A percentile compares a stretch with the other conserved stretches of the same genome.
Evolutionary conservation across 805 yeast species (phyloP).

Genomic region (Cyberlindnera misumaiensis): DNA sequence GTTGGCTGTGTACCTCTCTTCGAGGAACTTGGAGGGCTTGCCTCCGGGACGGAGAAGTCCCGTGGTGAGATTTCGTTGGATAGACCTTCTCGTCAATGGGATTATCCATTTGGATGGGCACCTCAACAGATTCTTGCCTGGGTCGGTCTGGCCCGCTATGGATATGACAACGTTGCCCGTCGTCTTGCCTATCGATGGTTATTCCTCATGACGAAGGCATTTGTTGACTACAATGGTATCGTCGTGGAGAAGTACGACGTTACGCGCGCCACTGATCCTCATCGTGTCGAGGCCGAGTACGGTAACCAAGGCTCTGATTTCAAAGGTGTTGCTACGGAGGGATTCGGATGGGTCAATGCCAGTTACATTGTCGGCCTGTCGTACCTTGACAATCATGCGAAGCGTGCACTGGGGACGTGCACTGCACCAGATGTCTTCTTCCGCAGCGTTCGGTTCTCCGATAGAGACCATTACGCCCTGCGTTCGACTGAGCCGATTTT

Average conservation of each 20-base stretch:
- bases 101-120: constrained; percentile 97
- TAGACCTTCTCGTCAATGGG: constrained; percentile 95
- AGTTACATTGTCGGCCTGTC: constrained; percentile 70
- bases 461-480: constrained; percentile 17
- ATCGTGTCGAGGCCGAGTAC: constrained; percentile 89
- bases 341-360: constrained; percentile 98
- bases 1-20: constrained; percentile 59
- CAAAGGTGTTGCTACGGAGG: constrained; percentile 90
- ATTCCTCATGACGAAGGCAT: constrained; percentile 80
- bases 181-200: constrained; percentile 84
- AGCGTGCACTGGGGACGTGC: constrained; percentile 68
- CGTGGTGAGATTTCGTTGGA: constrained; percentile 64
- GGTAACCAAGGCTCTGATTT: constrained; percentile 95
- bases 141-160: constrained; percentile 76
- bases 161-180: constrained; percentile 54
- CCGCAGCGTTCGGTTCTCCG: constrained; percentile 16
- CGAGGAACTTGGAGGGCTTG: constrained; percentile 86
- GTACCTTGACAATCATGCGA: constrained; percentile 57
- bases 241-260: constrained; percentile 96
- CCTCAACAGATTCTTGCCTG: constrained; percentile 95
- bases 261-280: constrained; percentile 75
- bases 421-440: constrained; percentile 23
- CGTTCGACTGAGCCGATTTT: constrained; percentile 2
- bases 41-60: constrained; percentile 70
- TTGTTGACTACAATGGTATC: constrained; percentile 88